Percentiles rank a stretch among this genome's conserved stretches.
phyloP scores from a whole-genome alignment of 345 rosid species.

The Eutrema yunnanense region DNA sequence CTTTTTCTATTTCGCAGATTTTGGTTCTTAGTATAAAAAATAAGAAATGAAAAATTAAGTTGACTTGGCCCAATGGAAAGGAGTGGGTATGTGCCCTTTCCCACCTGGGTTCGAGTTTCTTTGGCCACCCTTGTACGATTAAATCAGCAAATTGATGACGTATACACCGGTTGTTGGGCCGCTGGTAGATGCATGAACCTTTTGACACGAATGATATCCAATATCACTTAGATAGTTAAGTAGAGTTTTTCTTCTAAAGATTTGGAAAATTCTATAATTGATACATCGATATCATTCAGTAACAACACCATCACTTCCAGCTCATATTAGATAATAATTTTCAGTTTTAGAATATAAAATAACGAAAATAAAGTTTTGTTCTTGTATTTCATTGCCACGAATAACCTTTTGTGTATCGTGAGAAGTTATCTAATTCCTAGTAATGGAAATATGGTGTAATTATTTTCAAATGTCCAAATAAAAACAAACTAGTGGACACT shows the following conservation, averaged over 20 bases:
- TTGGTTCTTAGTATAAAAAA: not conserved
- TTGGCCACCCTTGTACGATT: too few relatives aligned
- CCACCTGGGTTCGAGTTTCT: too few relatives aligned
- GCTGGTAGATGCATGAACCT: conserved; percentile 8
- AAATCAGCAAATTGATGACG: too few relatives aligned
- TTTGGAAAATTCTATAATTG: not conserved
- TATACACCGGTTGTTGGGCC: too few relatives aligned
- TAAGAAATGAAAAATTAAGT: not conserved
- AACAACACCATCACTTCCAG: not conserved
- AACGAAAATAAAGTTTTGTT: too few relatives aligned
- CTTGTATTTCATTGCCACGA: not conserved
- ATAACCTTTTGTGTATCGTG: not conserved
- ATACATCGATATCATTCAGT: not conserved
- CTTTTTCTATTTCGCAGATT: not conserved
- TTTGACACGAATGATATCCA: not conserved
- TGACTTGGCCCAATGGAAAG: too few relatives aligned
- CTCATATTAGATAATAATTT: not conserved
- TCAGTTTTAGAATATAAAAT: not conserved
- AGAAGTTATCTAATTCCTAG: not conserved
- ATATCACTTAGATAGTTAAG: not conserved
- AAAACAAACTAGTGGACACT: not conserved
- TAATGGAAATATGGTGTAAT: not conserved
- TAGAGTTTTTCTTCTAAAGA: not conserved
- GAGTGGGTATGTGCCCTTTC: too few relatives aligned
- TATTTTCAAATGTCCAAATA: not conserved